Evolutionary conservation across 306 rosid genomes (phyloP), one percentile per base, ranked within the genome.

Genomic region (Coriaria nepalensis): DNA sequence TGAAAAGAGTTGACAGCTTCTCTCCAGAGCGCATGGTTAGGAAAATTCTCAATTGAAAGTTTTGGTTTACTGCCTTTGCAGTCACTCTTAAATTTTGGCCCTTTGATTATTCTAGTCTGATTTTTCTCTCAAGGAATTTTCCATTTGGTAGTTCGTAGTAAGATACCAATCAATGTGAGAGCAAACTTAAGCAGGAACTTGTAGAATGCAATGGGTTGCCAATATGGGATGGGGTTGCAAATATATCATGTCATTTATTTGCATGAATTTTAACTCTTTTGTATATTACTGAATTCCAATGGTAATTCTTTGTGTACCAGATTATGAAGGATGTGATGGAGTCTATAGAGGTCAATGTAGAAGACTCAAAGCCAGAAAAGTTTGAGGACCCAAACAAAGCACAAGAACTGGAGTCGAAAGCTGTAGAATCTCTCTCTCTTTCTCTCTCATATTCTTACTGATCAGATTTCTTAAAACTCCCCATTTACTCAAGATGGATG

Each of bases 21-120:
- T 51, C 66, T 50, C 60, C 53, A 5, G 63, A 66, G 60, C 68
- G 49, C 33, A 68, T 9, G 87, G 93, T 90, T 60, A 69, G 82
- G 45, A 54, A 53, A 68, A 52, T 60, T 45, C 58, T 32, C 56
- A 36, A 50, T 54, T 49, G 13, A 46, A 29, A 9, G 5, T 46
- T 35, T 48, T 52, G 43, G 47, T 34, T 54, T 11, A 33, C 29
- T 58, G 5, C 40, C 55, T 35, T 38, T 38, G 37, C 29, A 6
- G 6, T 8, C 6, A 35, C 6, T 32, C 20, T 38, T 7, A n/a
- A 59, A 40, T 12, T 40, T 20, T 20, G 3, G 29, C 29, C 29
- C 29, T 20, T 20, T 20, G 29, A 20, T 20, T 20, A 20, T 20
- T 20, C 29, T 20, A 20, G 29, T 20, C 29, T 20, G 29, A 20